phyloP scores from a whole-genome alignment of 1,284 basidiomycete species.

The Apiotrichum gamsii region DNA sequence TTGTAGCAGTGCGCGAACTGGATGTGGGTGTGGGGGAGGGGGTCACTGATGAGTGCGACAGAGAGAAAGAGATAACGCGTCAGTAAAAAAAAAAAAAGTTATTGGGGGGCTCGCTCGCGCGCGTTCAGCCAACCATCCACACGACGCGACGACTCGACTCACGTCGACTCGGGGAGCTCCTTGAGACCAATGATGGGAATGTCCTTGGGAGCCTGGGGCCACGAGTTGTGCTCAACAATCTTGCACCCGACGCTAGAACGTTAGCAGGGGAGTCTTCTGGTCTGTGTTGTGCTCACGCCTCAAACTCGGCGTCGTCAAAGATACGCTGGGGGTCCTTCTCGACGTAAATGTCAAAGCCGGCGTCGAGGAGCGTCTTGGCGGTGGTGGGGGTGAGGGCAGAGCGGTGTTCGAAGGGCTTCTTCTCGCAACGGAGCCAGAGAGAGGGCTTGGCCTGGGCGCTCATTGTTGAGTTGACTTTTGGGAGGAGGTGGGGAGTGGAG shows the following conservation, averaged over 20 bases:
- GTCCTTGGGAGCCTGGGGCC: slow-evolving; percentile 65
- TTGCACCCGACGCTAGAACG: slow-evolving; percentile 73
- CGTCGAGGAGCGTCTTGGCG: slow-evolving; percentile 80
- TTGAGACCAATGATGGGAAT: slow-evolving; percentile 93
- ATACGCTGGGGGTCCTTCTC: slow-evolving; percentile 93
- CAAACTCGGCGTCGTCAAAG: slow-evolving; percentile 90
- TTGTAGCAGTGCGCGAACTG: slow-evolving; percentile 99
- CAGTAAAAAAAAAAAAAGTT: background rate
- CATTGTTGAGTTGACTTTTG: slow-evolving; percentile 31
- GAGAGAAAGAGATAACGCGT: too few species aligned
- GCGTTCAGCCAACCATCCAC: background rate
- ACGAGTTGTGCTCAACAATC: slow-evolving; percentile 82
- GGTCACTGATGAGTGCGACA: slow-evolving; percentile 49
- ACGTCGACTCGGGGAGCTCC: slow-evolving; percentile 75
- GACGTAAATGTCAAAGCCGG: slow-evolving; percentile 85
- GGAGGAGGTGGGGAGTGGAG: background rate
- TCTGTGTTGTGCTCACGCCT: slow-evolving; percentile 67
- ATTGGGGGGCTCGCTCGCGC: too few species aligned
- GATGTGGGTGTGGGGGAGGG: slow-evolving; percentile 89
- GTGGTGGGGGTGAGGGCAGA: slow-evolving; percentile 91
- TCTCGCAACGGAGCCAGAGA: slow-evolving; percentile 90
- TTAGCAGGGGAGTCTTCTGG: background rate
- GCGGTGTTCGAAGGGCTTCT: slow-evolving; percentile 86
- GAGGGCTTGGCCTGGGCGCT: slow-evolving; percentile 41
- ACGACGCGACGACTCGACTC: too few species aligned